Conservation (phyloP, 2,329 filamentous ascomycete species). For the Aspergillus spinulosporus region DNA sequence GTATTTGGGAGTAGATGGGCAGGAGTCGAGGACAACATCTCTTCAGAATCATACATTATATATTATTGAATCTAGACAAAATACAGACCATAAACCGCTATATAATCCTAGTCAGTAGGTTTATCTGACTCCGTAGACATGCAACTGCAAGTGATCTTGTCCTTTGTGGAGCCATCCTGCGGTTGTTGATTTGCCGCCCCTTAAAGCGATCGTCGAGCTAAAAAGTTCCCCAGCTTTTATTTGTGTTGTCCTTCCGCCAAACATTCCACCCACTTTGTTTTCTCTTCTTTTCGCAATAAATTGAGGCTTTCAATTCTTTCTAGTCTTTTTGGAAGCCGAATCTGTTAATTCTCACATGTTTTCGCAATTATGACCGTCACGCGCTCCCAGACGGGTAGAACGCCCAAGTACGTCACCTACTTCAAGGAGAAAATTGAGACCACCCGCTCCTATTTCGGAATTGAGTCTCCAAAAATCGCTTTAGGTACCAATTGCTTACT, state of each 20-base stretch:
- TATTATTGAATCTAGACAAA: constrained; percentile 1
- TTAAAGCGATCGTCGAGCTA: constrained; percentile 12
- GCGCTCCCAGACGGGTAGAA: constrained; percentile 54
- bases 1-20: constrained; percentile 9
- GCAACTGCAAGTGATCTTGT: neutral
- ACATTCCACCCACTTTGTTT: constrained; percentile 12
- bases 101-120: neutral
- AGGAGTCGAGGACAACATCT: constrained; percentile 12
- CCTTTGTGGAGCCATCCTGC: neutral
- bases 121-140: neutral
- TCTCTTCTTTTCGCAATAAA: neutral
- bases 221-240: constrained; percentile 14
- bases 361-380: constrained; percentile 46
- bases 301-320: constrained; percentile 5
- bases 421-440: constrained; percentile 6
- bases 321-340: neutral
- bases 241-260: constrained; percentile 13
- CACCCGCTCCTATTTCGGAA: neutral
- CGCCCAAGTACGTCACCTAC: constrained; percentile 48
- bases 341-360: constrained; percentile 19
- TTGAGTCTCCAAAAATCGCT: too few relatives aligned
- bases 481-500: neutral
- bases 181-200: constrained; percentile 5
- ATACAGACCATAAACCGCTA: constrained; percentile 1
- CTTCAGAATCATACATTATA: constrained; percentile 11